Base-by-base conservation (phyloP, 1,284 basidiomycete species). In the Cryptococcus maquisensis region DNA sequence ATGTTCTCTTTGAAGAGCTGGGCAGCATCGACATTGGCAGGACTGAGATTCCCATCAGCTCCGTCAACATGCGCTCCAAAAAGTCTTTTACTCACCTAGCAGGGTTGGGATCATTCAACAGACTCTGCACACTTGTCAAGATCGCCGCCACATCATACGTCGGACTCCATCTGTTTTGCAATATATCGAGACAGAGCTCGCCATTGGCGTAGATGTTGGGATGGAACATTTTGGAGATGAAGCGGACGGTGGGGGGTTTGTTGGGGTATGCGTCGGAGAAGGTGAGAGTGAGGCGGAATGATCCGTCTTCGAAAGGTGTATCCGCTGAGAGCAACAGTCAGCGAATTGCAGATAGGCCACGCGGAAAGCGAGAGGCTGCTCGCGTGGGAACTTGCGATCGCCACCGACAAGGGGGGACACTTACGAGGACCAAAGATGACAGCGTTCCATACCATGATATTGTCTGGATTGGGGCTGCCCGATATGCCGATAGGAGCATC, bases 381-480 rank as follows among this genome's bases (percentile, higher is more conserved):
- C 35, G 16, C 6, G 46, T 37, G 24, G 51, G 28, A 16, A 18
- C 24, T 36, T n/a, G 32, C 12, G 26, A 32, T 32, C 28, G 28
- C 28, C 28, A 32, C 28, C 28, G 28, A 6, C 28, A 32, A 32
- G 28, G 28, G 28, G 10, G 10, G 28, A 32, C 28, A 78, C 86
- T 67, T 56, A 91, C 93, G 88, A 75, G 95, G 95, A 0, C 95
- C 95, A 72, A 98, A 98, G 65, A 98, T 98, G 62, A 98, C 95
- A 2, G 95, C 95, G 71, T 98, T 98, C 95, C 95, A 98, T 12
- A 98, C 81, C 90, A 98, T 95, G 75, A 98, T 95, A 74, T 98
- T 98, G 76, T 98, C 95, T 0, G 91, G 86, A 73, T 91, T 94
- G 68, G 95, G 95, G 64, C 91, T 93, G 24, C 95, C 95, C 13